phyloP scores from a whole-genome alignment of 129 eudicot species.

The Centaurea solstitialis region DNA sequence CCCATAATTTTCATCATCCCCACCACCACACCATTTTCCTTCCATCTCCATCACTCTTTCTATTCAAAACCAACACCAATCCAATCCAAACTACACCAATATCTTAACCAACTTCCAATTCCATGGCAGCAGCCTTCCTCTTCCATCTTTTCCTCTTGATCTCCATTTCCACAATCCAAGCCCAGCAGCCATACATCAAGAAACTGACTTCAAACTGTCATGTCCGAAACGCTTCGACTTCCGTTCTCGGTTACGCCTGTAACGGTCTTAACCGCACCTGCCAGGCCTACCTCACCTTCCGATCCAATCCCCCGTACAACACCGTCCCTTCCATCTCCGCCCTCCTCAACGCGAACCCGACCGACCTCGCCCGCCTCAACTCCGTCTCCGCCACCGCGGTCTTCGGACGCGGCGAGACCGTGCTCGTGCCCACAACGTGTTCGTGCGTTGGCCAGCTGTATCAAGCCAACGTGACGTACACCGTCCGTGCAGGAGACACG shows the following conservation, averaged over 20 bases:
- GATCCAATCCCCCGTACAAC: slow-evolving; percentile 61
- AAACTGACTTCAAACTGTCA: slow-evolving; percentile 32
- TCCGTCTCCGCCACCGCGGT: slow-evolving; percentile 31
- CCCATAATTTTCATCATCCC: not conserved
- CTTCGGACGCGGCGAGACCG: slow-evolving; percentile 48
- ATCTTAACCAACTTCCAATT: slow-evolving; percentile 12
- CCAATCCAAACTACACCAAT: not conserved
- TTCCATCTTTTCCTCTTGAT: slow-evolving; percentile 24
- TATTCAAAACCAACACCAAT: not conserved
- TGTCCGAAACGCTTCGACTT: slow-evolving; percentile 45
- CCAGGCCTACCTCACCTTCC: slow-evolving; percentile 67
- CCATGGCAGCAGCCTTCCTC: slow-evolving; percentile 15
- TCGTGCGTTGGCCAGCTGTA: slow-evolving; percentile 81
- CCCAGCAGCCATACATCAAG: slow-evolving; percentile 78
- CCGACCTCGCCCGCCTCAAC: slow-evolving; percentile 64
- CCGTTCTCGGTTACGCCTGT: slow-evolving; percentile 69
- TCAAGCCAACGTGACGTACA: slow-evolving; percentile 60
- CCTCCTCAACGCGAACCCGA: slow-evolving; percentile 49
- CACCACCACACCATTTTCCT: slow-evolving; percentile 12
- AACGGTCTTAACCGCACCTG: slow-evolving; percentile 61
- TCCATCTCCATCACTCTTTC: slow-evolving; percentile 10
- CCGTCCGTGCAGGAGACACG: slow-evolving; percentile 25
- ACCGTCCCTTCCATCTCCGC: slow-evolving; percentile 62
- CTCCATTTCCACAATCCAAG: slow-evolving; percentile 35
- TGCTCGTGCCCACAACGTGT: slow-evolving; percentile 79